Percentiles rank a stretch among this genome's conserved stretches.
Conservation (phyloP, 306 rosid genomes). For the Quercus gilva region DNA sequence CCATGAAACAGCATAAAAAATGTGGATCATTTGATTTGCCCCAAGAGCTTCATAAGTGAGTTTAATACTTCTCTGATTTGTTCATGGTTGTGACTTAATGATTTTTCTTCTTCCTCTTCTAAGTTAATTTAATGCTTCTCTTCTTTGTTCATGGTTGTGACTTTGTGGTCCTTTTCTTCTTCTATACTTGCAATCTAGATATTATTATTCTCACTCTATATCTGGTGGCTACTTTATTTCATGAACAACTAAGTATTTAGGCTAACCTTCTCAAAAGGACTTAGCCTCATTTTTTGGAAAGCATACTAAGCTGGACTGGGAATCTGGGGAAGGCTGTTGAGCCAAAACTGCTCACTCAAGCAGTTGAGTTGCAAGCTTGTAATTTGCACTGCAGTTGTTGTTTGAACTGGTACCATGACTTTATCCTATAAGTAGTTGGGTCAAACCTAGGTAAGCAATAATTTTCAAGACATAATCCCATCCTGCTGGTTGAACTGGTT, state of each 20-base stretch:
- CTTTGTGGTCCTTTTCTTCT: neutral
- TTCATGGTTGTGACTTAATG: neutral
- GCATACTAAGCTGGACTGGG: neutral
- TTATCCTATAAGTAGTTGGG: neutral
- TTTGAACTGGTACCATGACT: neutral
- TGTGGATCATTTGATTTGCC: constrained; percentile 62
- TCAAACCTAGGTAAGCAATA: neutral
- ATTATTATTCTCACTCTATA: neutral
- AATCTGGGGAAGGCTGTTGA: neutral
- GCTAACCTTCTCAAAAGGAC: neutral
- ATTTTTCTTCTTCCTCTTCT: neutral
- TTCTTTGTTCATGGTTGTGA: neutral
- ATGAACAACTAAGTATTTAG: constrained; percentile 9
- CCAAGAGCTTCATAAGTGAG: constrained; percentile 60
- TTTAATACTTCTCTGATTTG: constrained; percentile 10
- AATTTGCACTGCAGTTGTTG: neutral
- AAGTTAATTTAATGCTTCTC: constrained; percentile 44
- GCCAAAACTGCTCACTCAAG: neutral
- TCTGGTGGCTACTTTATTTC: neutral
- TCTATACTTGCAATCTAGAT: neutral
- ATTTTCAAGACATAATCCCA: neutral
- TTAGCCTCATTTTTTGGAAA: neutral
- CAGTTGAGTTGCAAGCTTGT: neutral
- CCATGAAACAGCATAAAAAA: constrained; percentile 68
- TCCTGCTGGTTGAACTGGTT: neutral